Base-by-base conservation (phyloP, 2,329 filamentous ascomycete species). In the Fusarium sacchari region DNA sequence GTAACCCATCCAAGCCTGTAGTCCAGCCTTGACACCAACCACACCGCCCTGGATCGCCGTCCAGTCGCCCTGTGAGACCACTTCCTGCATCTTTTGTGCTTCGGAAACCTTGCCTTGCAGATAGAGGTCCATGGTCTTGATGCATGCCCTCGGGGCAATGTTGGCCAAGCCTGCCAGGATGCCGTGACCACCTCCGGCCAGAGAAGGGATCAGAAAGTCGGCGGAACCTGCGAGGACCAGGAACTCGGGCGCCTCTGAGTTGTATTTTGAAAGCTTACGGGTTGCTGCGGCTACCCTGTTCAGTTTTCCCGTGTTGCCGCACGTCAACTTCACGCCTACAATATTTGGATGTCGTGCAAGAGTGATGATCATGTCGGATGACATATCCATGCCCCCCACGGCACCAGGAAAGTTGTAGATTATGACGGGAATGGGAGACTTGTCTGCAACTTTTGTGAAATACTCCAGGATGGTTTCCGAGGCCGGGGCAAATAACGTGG, bases 131-230 rank as follows among this genome's bases (percentile, higher is more conserved):
- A 91, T 84, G 4, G 91, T 86, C 78, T 86, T 83, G 57, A 91
- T 86, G 80, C 91, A 93, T 18, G 90, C 86, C 78, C 88, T 91
- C 37, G 92, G 92, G 6, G 91, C 88, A 58, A 94, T 87, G 81
- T 94, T 94, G 76, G 88, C 93, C 69, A 93, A 86, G 11, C 92
- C 93, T 32, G 90, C 91, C 63, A 95, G 90, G 77, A 94, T 89
- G 60, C 93, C 93, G 63, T 91, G 90, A 14, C 91, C 92, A 47
- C 92, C 92, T 13, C 87, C 92, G 39, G 92, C 86, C 43, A 94
- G 80, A 0, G 91, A 91, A 78, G 92, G 92, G 50, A 94, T 84
- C 7, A 90, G 88, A 81, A 94, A 94, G 81, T 94, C 92, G 55
- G 92, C 91, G 5, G 91, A 93, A 59, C 92, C 92, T 30, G 91